Conservation (phyloP, 1,139 yeast genomes). For the Saccharomycopsis hybrid region DNA sequence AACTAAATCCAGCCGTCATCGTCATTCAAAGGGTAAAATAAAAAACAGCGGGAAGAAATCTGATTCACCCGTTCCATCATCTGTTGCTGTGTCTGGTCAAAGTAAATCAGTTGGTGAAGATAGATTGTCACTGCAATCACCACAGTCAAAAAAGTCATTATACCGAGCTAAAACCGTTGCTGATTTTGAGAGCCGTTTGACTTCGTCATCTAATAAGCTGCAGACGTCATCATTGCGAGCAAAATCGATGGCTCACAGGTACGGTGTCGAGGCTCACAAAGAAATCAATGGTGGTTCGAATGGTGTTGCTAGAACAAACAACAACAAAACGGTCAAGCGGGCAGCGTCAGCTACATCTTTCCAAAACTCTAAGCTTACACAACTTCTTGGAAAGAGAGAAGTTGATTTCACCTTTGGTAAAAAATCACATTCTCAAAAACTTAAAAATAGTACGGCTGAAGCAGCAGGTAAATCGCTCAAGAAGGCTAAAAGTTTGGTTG, state of each 20-base stretch:
- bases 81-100: no score
- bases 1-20: background rate
- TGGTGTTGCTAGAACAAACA: background rate
- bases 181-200: background rate
- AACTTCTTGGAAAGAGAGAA: conserved; percentile 15
- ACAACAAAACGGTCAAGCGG: conserved; percentile 1
- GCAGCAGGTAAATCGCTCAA: background rate
- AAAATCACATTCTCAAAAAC: background rate
- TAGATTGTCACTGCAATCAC: background rate
- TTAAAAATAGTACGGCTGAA: background rate
- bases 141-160: no score
- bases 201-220: background rate
- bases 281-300: background rate
- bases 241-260: background rate
- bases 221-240: conserved; percentile 1
- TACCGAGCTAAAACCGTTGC: background rate
- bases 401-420: conserved; percentile 10
- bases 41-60: no score
- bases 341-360: background rate
- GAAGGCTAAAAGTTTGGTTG: conserved; percentile 10
- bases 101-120: background rate
- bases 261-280: background rate
- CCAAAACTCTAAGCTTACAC: background rate
- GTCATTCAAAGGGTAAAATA: no score
- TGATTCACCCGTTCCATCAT: no score